These are phyloP conservation scores for Hygrophoropsis aurantiaca DNA, from an alignment of 768 basidiomycete species.

Conservation along the genomic window DNA sequence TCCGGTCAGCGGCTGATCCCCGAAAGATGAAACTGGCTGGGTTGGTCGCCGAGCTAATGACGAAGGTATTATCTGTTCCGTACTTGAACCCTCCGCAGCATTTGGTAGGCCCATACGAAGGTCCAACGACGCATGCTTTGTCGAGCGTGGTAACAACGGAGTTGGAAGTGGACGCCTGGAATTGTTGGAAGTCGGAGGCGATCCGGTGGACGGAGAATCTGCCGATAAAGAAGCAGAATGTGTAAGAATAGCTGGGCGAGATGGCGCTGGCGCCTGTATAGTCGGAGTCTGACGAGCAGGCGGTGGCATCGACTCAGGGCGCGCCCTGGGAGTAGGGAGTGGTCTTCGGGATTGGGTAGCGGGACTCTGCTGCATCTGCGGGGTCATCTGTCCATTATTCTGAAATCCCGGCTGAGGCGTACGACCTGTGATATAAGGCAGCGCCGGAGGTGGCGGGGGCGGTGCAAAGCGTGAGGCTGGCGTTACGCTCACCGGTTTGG, in stretches of 20 bases:
- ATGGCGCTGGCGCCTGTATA: slow-evolving; percentile 30
- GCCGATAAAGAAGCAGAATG: slow-evolving; percentile 17
- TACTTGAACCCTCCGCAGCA: slow-evolving; percentile 16
- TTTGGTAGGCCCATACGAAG: slow-evolving; percentile 17
- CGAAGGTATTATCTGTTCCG: slow-evolving; percentile 3
- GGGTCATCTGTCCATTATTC: slow-evolving; percentile 13
- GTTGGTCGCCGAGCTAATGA: background rate
- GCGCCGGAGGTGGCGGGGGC: slow-evolving; percentile 13
- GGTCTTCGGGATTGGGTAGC: slow-evolving; percentile 17
- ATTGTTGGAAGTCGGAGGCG: slow-evolving; percentile 11
- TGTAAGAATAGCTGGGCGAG: slow-evolving; percentile 27
- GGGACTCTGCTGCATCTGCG: slow-evolving; percentile 6
- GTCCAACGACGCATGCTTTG: slow-evolving; percentile 25
- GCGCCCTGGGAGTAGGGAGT: slow-evolving; percentile 26
- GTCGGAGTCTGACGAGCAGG: slow-evolving; percentile 19
- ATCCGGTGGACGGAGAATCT: slow-evolving; percentile 9
- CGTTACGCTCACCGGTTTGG: slow-evolving; percentile 4
- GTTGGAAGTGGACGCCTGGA: slow-evolving; percentile 11
- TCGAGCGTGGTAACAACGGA: slow-evolving; percentile 4
- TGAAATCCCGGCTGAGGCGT: slow-evolving; percentile 10
- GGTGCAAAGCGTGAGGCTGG: slow-evolving; percentile 13
- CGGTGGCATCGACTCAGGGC: slow-evolving; percentile 25
- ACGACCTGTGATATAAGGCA: background rate
- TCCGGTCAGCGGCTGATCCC: background rate
- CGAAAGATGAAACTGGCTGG: background rate